Base-by-base conservation (phyloP, 371 early-diverging fungal genomes). In the Mortierella sp. region DNA sequence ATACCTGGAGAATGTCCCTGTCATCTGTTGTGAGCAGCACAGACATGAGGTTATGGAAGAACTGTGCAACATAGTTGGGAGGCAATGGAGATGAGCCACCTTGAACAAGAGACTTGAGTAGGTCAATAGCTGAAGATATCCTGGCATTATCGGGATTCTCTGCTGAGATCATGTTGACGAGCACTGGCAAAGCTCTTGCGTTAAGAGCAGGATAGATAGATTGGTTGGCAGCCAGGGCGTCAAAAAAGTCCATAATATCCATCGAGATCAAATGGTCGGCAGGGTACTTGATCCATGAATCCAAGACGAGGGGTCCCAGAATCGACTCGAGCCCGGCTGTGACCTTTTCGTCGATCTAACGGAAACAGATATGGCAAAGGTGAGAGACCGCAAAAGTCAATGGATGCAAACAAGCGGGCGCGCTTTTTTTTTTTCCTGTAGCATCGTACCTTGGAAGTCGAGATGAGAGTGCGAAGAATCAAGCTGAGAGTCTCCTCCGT, bases 41-140 rank as follows among this genome's bases (percentile, higher is more conserved):
- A 43, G 86, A 85, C 84, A 96, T 90, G 28, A 96, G 82, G n/a
- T 80, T 76, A n/a, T 93, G 94, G 80, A 95, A 95, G 61, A 95
- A 83, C 53, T 89, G 83, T 8, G 87, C 82, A 1, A 92, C 86
- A 58, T 94, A 95, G 45, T 85, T 86, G 0, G 82, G 72, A 13
- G 96, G 93, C 51, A 96, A 76, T 10, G 95, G 93, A 6, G 90
- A 86, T 4, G 91, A 84, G 0, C 84, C 91, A 10, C 82, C 87
- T 10, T 79, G 71, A 9, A 74, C 58, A 18, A 74, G 62, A 7
- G 85, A 82, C 56, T 85, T 85, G 28, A 93, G 74, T 41, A 94
- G 62, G 65, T 94, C 94, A 27, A 96, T 81, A 12, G 93, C 93
- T 31, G 91, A 90, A 81, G 90, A 69, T 3, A 65, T 31, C 55